phyloP scores from a whole-genome alignment of 768 basidiomycete genomes.

The Lentinula boryana region DNA sequence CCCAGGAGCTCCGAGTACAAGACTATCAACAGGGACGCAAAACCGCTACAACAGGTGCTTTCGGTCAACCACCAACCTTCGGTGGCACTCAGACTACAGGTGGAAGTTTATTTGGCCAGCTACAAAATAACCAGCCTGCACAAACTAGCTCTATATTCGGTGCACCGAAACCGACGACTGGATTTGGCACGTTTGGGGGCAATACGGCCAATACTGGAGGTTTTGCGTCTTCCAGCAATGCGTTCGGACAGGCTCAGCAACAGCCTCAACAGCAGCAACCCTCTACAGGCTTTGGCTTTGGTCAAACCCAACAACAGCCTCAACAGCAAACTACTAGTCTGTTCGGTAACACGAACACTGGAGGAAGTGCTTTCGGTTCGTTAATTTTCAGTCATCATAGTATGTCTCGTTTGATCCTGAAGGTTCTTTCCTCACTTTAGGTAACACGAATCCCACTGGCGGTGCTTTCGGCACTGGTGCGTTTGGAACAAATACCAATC shows the following conservation, averaged over 20 bases:
- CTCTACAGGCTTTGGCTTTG: not conserved
- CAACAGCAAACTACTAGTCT: constrained; percentile 20
- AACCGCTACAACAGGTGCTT: constrained; percentile 42
- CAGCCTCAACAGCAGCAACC: constrained; percentile 16
- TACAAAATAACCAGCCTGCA: constrained; percentile 12
- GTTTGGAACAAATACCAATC: constrained; percentile 19
- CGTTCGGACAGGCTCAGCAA: constrained; percentile 40
- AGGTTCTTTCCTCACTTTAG: not conserved
- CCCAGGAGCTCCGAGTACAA: constrained; percentile 68
- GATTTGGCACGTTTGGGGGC: constrained; percentile 74
- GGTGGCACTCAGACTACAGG: constrained; percentile 37
- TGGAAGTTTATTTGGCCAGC: constrained; percentile 41
- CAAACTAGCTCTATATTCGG: constrained; percentile 43
- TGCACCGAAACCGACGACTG: constrained; percentile 60
- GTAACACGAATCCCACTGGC: constrained; percentile 11
- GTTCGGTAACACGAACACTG: not conserved
- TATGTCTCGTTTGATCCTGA: not conserved
- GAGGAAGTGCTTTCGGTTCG: constrained; percentile 28
- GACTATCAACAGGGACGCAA: constrained; percentile 74
- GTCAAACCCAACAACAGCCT: constrained; percentile 19
- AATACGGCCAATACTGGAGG: constrained; percentile 36
- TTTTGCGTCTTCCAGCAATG: constrained; percentile 41
- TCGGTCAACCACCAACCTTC: constrained; percentile 48
- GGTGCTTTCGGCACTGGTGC: constrained; percentile 12
- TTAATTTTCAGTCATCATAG: not conserved